Base-by-base conservation (phyloP, 1,284 basidiomycete genomes). In the Lignosus rhinocerotis region DNA sequence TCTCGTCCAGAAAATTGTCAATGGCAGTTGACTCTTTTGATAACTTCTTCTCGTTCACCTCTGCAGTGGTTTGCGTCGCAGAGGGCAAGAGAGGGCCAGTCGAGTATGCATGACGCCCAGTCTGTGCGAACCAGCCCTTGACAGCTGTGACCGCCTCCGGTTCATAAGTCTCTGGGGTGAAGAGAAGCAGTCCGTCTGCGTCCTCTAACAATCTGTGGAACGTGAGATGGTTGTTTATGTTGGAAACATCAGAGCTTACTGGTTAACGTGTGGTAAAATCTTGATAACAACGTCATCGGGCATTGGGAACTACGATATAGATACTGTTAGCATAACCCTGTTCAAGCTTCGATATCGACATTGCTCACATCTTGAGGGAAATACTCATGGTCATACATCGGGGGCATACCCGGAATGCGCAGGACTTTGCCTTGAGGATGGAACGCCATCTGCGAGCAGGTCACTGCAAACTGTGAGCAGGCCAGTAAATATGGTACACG, bases 341-440 rank as follows among this genome's bases (percentile, higher is more conserved):
- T n/a, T 39, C 11, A 39, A 5, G n/a, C 36, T 12, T 39, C 36
- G 36, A 39, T 4, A 4, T 14, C 11, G 14, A 12, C n/a, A n/a
- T n/a, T 39, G 50, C 56, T 17, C 31, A 65, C 63, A 2, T 54
- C 51, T 55, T 69, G 67, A 6, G 68, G 64, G 19, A 63, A 42
- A 11, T 48, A 39, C 49, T 69, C 68, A 17, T 66, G 60, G 43
- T 69, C 63, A 44, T 68, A 63, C 57, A 67, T 66, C 2, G 60
- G 48, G 7, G 66, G 65, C 12, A 64, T 16, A 19, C 64, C 64
- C 0, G 66, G 66, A 25, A 61, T 51, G 1, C 47, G 36, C 0
- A 63, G 6, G 0, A 69, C 32, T 3, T 30, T n/a, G 6, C 60
- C 64, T 2, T 38, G 39, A 16, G 3, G 32, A 34, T 14, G 4